These are phyloP conservation scores for Flueggea neowawraea DNA, from an alignment of 441 rosid genomes.

Conservation along the genomic window DNA sequence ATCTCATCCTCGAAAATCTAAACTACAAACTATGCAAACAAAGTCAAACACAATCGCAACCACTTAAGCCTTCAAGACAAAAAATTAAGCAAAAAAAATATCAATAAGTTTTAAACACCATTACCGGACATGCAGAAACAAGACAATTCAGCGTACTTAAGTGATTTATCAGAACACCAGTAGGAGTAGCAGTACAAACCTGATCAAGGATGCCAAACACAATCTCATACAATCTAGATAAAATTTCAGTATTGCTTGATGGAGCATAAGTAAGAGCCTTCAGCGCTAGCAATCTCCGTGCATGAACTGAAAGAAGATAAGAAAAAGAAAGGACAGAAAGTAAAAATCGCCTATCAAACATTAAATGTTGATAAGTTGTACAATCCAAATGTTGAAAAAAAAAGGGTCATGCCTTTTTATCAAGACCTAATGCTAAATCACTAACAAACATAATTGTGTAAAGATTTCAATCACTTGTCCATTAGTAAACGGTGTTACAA, in stretches of 20 bases:
- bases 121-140: background rate
- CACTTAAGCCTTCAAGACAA: no score
- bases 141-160: background rate
- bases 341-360: no score
- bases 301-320: conserved; percentile 66
- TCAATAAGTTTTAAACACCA: background rate
- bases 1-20: no score
- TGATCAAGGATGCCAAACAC: conserved; percentile 95
- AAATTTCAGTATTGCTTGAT: conserved; percentile 73
- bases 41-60: no score
- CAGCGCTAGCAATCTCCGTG: conserved; percentile 94
- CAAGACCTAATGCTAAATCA: no score
- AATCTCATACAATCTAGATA: conserved; percentile 83
- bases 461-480: background rate
- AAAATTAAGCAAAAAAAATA: no score
- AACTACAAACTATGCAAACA: no score
- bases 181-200: conserved; percentile 50
- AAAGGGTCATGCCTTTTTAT: no score
- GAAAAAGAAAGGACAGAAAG: conserved; percentile 30
- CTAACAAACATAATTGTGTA: no score
- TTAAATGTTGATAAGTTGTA: no score
- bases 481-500: no score
- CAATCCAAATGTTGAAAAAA: no score
- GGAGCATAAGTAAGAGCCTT: conserved; percentile 98
- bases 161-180: background rate